phyloP scores from a whole-genome alignment of 192 early-diverging fungal species.

The Coemansia javaensis region DNA sequence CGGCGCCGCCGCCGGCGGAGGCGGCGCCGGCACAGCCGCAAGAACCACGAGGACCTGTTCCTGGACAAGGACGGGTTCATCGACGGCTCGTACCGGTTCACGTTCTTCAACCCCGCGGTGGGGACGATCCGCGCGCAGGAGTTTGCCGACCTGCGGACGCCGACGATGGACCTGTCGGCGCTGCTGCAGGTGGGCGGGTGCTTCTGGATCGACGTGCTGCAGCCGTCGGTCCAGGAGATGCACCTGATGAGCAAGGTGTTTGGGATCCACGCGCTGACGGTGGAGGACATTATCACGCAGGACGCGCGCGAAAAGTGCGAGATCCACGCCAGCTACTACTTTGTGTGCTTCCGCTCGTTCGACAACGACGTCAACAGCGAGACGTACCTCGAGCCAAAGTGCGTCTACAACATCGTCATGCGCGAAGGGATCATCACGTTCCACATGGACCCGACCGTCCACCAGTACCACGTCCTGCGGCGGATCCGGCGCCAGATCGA shows the following conservation, averaged over 20 bases:
- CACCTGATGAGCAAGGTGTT: constrained; percentile 61
- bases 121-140: constrained; percentile 61
- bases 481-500: constrained; percentile 81
- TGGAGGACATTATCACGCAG: constrained; percentile 89
- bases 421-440: constrained; percentile 77
- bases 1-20: not conserved
- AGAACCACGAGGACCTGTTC: constrained; percentile 47
- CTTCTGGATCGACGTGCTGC: constrained; percentile 75
- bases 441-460: constrained; percentile 71
- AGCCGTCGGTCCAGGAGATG: constrained; percentile 64
- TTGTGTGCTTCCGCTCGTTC: constrained; percentile 82
- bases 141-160: constrained; percentile 51
- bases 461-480: constrained; percentile 78
- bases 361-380: constrained; percentile 60
- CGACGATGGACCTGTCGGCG: constrained; percentile 31
- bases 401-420: constrained; percentile 64
- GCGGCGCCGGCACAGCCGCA: constrained; percentile 9
- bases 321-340: constrained; percentile 71
- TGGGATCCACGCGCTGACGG: constrained; percentile 72
- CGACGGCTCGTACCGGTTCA: constrained; percentile 60
- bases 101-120: constrained; percentile 62
- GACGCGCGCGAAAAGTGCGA: constrained; percentile 93
- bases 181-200: constrained; percentile 51
- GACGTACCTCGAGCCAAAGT: constrained; percentile 61
- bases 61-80: constrained; percentile 50